Base-by-base conservation (phyloP, 306 rosid species). In the Neltuma alba region DNA sequence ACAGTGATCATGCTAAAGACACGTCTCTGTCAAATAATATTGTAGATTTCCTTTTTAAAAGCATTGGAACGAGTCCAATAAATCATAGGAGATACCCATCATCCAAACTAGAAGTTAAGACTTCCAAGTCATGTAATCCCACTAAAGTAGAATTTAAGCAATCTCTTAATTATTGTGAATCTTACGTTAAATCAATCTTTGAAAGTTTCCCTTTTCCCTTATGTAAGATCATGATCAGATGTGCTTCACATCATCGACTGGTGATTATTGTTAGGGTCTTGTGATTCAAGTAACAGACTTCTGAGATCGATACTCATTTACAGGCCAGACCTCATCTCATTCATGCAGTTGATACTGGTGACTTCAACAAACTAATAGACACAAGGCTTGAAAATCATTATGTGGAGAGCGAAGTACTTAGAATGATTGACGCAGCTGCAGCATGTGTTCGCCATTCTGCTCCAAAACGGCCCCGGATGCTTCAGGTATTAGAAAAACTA, bases 381-480 rank as follows among this genome's bases (percentile, higher is more conserved):
- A 87, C 88, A 52, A 83, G 94, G 77, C 94, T 95, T 23, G 84
- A 83, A 69, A 87, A 83, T n/a, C 86, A 82, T 11, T 95, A 78
- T 11, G 94, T 93, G 76, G 96, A 91, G 90, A 78, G 80, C 74
- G 94, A 93, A 87, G 87, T 95, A 92, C 69, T 85, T 73, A 89
- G 94, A 83, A 95, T 95, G 99, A 60, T 93, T 23, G 97, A 95
- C 82, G 96, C 92, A 21, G 99, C 99, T 15, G 96, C 96, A 47
- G 99, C 98, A 7, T 95, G 99, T 72, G 83, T 95, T 80, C 96
- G 99, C 61, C 99, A 91, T 84, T 95, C 96, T 10, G 97, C 93
- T 75, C 89, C 88, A 38, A 91, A 77, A 82, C 91, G 99, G 67
- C 99, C 99, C 54, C 88, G 99, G 15, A 95, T 95, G 98, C 82